phyloP scores from a whole-genome alignment of 148 eudicot genomes.

The Linanthus parryae region DNA sequence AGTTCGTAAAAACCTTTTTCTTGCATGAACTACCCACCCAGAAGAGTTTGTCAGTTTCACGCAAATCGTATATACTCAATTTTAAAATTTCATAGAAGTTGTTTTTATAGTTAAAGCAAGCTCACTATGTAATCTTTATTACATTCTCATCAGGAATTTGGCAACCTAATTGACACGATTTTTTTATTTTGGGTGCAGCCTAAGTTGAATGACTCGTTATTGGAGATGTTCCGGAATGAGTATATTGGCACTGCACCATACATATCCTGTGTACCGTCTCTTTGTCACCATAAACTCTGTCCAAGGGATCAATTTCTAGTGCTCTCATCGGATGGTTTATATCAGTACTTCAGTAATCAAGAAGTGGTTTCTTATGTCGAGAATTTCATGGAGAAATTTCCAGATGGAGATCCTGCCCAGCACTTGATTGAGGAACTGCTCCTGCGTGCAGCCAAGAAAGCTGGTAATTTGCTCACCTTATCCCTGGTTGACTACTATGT shows the following conservation, averaged over 20 bases:
- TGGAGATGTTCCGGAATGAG: slow-evolving; percentile 96
- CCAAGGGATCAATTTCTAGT: slow-evolving; percentile 91
- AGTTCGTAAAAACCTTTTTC: background rate
- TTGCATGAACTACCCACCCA: too few relatives aligned
- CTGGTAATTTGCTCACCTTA: slow-evolving; percentile 43
- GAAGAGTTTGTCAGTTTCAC: too few relatives aligned
- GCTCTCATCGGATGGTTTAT: slow-evolving; percentile 95
- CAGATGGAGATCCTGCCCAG: slow-evolving; percentile 99
- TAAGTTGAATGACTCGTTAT: slow-evolving; percentile 70
- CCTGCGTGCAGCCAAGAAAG: slow-evolving; percentile 95
- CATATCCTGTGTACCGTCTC: slow-evolving; percentile 82
- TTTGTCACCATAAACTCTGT: slow-evolving; percentile 74
- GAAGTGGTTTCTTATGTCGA: slow-evolving; percentile 91
- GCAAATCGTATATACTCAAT: too few relatives aligned
- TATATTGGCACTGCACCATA: slow-evolving; percentile 92
- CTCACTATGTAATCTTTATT: too few relatives aligned
- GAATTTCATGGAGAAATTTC: slow-evolving; percentile 81
- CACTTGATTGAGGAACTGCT: slow-evolving; percentile 98
- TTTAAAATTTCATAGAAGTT: too few relatives aligned
- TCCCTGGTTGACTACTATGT: background rate
- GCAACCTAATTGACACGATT: slow-evolving; percentile 13
- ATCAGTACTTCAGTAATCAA: slow-evolving; percentile 91
- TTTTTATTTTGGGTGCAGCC: slow-evolving; percentile 57
- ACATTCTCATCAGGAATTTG: background rate
- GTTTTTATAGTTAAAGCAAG: too few relatives aligned